Percentiles rank a stretch among this genome's conserved stretches.
phyloP scores from a whole-genome alignment of 2,329 filamentous ascomycete genomes.

The Pseudogymnoascus pannorum region DNA sequence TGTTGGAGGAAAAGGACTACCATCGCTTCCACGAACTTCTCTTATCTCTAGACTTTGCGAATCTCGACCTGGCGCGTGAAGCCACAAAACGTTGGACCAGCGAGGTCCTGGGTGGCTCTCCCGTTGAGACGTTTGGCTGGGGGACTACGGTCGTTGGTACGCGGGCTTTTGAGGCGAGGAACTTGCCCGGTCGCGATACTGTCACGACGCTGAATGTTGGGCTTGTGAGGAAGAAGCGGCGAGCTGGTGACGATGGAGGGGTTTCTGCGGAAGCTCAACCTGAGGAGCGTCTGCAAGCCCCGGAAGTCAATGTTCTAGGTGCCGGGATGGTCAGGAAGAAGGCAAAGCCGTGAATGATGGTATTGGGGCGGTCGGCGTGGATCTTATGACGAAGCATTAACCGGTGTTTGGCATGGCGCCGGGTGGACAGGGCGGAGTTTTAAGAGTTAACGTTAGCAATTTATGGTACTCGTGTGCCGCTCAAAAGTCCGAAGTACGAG shows the following conservation, averaged over 20 bases:
- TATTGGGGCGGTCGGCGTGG: neutral
- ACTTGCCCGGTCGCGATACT: conserved; percentile 10
- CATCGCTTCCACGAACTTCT: conserved; percentile 62
- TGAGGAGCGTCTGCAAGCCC: neutral
- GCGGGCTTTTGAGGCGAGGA: conserved; percentile 24
- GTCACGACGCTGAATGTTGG: conserved; percentile 29
- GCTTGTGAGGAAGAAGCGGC: conserved; percentile 45
- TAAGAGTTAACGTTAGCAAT: neutral
- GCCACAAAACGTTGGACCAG: conserved; percentile 65
- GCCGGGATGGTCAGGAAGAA: conserved; percentile 50
- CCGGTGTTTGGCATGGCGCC: neutral
- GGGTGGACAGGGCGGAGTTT: neutral
- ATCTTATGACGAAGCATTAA: neutral
- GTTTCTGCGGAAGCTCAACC: conserved; percentile 10
- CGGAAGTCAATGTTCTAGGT: conserved; percentile 41
- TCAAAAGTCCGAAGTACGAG: neutral
- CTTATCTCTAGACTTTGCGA: conserved; percentile 67
- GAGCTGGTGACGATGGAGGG: conserved; percentile 25
- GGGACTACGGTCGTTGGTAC: conserved; percentile 43
- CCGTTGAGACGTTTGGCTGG: conserved; percentile 38
- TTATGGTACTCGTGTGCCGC: neutral
- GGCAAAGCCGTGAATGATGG: conserved; percentile 33
- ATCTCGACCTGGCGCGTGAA: conserved; percentile 50
- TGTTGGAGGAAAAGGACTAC: conserved; percentile 59
- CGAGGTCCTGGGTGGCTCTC: conserved; percentile 46